Evolutionary conservation across 2,329 filamentous ascomycete genomes (phyloP).

Genomic region (Purpureocillium takamizusanense): DNA sequence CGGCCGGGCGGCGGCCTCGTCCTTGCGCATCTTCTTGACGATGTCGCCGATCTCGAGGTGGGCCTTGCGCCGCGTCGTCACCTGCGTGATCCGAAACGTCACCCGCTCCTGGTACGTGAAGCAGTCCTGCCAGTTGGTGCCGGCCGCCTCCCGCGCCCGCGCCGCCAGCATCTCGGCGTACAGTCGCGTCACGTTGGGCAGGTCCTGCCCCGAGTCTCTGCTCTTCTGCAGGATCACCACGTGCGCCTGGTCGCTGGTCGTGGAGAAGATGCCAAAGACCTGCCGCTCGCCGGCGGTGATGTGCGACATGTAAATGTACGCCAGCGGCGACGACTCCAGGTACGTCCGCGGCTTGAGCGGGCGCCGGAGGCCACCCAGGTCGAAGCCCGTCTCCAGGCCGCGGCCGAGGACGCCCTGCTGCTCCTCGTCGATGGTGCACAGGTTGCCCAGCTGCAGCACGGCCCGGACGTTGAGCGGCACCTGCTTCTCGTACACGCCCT

Average conservation of each 20-base stretch:
- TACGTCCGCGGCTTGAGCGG: slow-evolving; percentile 60
- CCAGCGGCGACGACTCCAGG: slow-evolving; percentile 63
- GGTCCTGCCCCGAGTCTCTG: slow-evolving; percentile 66
- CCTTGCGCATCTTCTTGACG: slow-evolving; percentile 82
- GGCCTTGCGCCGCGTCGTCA: slow-evolving; percentile 83
- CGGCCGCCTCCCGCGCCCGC: slow-evolving; percentile 55
- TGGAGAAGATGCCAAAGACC: slow-evolving; percentile 89
- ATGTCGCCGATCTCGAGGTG: slow-evolving; percentile 80
- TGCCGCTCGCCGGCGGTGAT: slow-evolving; percentile 84
- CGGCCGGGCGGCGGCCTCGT: slow-evolving; percentile 71
- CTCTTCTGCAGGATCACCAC: slow-evolving; percentile 81
- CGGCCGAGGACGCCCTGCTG: slow-evolving; percentile 87
- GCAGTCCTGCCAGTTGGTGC: slow-evolving; percentile 66
- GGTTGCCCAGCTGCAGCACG: slow-evolving; percentile 79
- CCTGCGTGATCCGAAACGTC: slow-evolving; percentile 76
- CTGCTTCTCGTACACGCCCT: slow-evolving; percentile 94
- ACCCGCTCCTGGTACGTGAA: slow-evolving; percentile 83
- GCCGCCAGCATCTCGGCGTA: slow-evolving; percentile 69
- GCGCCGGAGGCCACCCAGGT: slow-evolving; percentile 66
- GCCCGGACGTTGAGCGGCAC: slow-evolving; percentile 81
- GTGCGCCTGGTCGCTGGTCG: slow-evolving; percentile 67
- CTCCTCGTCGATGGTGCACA: slow-evolving; percentile 86
- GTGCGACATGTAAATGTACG: slow-evolving; percentile 89
- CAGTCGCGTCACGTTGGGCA: slow-evolving; percentile 84
- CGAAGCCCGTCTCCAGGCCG: slow-evolving; percentile 89